phyloP scores from a whole-genome alignment of 352 stramenopile genomes.

The Peronospora belbahrii region DNA sequence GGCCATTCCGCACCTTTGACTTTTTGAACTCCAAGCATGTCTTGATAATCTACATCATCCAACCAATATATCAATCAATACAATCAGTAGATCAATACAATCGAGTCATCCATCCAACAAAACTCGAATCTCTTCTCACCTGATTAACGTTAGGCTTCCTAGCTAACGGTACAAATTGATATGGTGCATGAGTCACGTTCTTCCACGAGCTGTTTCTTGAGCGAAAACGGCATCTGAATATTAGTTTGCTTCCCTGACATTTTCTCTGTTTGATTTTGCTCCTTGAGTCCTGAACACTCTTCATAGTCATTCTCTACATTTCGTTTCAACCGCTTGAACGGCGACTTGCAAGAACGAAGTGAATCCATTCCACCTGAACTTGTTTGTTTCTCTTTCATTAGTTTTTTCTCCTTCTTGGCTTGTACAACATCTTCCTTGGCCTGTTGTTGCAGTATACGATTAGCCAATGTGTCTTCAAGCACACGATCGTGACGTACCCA shows the following conservation, averaged over 20 bases:
- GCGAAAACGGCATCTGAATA: constrained; percentile 85
- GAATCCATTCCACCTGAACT: constrained; percentile 51
- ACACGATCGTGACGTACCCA: constrained; percentile 74
- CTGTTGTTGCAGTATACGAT: constrained; percentile 49
- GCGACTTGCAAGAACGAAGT: constrained; percentile 41
- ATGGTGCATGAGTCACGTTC: constrained; percentile 65
- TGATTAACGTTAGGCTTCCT: constrained; percentile 57
- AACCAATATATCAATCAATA: neutral
- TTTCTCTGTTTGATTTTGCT: neutral
- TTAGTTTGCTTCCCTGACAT: constrained; percentile 37
- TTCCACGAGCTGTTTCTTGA: constrained; percentile 91
- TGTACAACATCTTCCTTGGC: constrained; percentile 31
- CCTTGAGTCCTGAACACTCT: constrained; percentile 27
- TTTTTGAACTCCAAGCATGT: constrained; percentile 76
- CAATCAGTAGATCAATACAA: too few species aligned
- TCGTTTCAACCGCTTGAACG: constrained; percentile 73
- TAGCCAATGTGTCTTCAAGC: constrained; percentile 55
- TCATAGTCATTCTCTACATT: constrained; percentile 63
- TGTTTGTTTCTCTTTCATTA: constrained; percentile 54
- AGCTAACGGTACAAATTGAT: constrained; percentile 76
- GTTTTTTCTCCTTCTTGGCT: constrained; percentile 59
- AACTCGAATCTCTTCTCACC: constrained; percentile 2
- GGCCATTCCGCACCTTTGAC: constrained; percentile 45
- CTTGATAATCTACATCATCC: constrained; percentile 46
- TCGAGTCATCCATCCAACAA: too few species aligned